Conservation (phyloP, 1,284 basidiomycete species). For the Microbotryum saponariae region DNA sequence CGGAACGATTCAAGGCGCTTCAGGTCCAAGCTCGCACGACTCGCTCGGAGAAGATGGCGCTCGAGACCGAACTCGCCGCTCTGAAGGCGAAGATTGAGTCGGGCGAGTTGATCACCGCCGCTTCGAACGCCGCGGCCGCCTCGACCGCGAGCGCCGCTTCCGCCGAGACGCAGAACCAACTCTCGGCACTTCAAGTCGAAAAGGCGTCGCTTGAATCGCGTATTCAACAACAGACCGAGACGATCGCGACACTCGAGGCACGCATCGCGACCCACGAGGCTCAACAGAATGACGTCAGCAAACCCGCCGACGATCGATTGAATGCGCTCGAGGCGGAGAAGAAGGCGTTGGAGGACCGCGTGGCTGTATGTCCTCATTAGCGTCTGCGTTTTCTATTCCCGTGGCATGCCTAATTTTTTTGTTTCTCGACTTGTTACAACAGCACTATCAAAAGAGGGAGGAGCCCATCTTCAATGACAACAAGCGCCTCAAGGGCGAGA, state of each 20-base stretch:
- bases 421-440: not conserved
- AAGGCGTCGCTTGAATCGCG: constrained; percentile 47
- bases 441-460: constrained; percentile 18
- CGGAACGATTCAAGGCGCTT: constrained; percentile 41
- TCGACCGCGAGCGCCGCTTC: constrained; percentile 12
- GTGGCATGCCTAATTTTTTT: not conserved
- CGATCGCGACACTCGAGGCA: constrained; percentile 7
- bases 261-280: constrained; percentile 5
- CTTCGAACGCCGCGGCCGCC: constrained; percentile 31
- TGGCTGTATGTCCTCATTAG: not conserved
- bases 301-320: constrained; percentile 10
- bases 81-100: constrained; percentile 23
- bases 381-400: not conserved
- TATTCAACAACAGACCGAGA: constrained; percentile 14
- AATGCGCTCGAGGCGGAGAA: constrained; percentile 13
- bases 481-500: not conserved
- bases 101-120: constrained; percentile 41
- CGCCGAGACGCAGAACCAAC: constrained; percentile 38
- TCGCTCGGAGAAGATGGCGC: constrained; percentile 41
- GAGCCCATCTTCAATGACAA: constrained; percentile 29
- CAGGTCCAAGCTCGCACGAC: constrained; percentile 42
- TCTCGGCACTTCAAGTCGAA: constrained; percentile 46
- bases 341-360: not conserved
- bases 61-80: constrained; percentile 14
- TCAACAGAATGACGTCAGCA: constrained; percentile 1